These are phyloP conservation scores for Botrytis galanthina DNA, from an alignment of 2,329 filamentous ascomycete species.

Conservation along the genomic window DNA sequence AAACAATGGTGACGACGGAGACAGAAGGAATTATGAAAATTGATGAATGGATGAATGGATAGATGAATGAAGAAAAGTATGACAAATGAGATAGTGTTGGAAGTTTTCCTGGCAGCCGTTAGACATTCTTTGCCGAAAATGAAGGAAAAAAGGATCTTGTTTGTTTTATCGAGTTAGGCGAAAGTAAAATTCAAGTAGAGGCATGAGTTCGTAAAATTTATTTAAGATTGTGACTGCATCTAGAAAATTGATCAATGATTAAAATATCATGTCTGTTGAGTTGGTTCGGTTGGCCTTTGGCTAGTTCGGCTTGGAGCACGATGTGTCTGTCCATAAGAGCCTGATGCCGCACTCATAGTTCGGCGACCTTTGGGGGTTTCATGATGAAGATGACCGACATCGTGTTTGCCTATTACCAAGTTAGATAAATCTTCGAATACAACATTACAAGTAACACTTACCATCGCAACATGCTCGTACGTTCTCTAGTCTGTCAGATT, in stretches of 20 bases:
- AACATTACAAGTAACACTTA: conserved; percentile 48
- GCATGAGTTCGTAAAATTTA: conserved; percentile 18
- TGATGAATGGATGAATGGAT: conserved; percentile 7
- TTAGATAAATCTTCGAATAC: conserved; percentile 26
- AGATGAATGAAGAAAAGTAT: not conserved
- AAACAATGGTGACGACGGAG: not conserved
- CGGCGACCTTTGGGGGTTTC: conserved; percentile 46
- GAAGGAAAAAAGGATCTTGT: not conserved
- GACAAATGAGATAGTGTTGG: conserved; percentile 12
- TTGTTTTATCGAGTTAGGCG: conserved; percentile 13
- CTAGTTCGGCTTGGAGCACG: conserved; percentile 27
- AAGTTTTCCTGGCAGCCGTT: conserved; percentile 14
- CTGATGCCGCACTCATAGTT: conserved; percentile 26
- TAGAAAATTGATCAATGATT: not conserved
- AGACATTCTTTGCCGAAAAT: conserved; percentile 17
- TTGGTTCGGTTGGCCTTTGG: conserved; percentile 20
- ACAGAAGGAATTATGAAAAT: conserved; percentile 4
- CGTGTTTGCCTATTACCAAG: conserved; percentile 62
- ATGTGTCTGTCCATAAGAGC: conserved; percentile 21
- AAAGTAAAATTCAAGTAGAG: conserved; percentile 15
- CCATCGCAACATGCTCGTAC: conserved; percentile 97
- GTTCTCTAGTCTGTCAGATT: conserved; percentile 83
- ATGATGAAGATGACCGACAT: conserved; percentile 60
- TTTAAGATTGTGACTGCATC: not conserved
- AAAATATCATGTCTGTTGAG: conserved; percentile 12